A percentile compares a stretch with the other conserved stretches of the same genome.
These are phyloP conservation scores for Solanum lycopersicoides DNA, from an alignment of 257 asterid species.

Conservation along the genomic window DNA sequence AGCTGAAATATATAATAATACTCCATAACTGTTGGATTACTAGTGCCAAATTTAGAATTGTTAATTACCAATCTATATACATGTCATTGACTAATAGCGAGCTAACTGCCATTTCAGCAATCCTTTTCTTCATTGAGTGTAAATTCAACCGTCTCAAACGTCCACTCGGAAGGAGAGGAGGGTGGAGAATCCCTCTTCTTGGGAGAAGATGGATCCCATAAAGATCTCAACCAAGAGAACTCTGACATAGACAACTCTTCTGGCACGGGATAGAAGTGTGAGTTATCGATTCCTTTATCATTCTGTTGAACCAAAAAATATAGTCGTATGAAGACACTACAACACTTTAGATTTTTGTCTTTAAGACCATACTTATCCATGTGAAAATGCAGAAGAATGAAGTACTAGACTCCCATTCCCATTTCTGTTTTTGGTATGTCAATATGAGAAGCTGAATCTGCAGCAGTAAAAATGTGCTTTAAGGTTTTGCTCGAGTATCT, in stretches of 20 bases:
- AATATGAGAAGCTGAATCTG: not conserved
- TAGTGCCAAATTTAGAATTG: not conserved
- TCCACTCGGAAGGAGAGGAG: conserved; percentile 16
- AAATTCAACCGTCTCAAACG: conserved; percentile 17
- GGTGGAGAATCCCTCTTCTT: conserved; percentile 6
- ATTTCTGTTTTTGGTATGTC: not conserved
- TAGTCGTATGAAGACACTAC: not conserved
- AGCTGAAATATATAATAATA: not conserved
- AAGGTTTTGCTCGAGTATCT: not conserved
- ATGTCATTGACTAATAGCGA: not conserved
- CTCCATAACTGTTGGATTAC: not conserved
- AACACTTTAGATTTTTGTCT: not conserved
- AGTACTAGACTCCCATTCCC: not conserved
- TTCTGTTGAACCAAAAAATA: conserved; percentile 4
- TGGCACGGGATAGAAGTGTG: conserved; percentile 2
- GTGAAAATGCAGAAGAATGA: not conserved
- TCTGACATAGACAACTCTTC: conserved; percentile 33
- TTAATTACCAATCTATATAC: not conserved
- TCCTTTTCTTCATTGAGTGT: conserved; percentile 12
- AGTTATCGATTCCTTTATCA: conserved; percentile 3
- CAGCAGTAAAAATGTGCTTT: not conserved
- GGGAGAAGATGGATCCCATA: conserved; percentile 31
- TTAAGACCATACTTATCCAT: not conserved
- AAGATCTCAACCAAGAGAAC: conserved; percentile 16
- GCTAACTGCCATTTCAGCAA: not conserved